Evolutionary conservation across 2,329 filamentous ascomycete species (phyloP), one percentile per base, ranked within the genome.

Genomic region (Elsinoe batatas): DNA sequence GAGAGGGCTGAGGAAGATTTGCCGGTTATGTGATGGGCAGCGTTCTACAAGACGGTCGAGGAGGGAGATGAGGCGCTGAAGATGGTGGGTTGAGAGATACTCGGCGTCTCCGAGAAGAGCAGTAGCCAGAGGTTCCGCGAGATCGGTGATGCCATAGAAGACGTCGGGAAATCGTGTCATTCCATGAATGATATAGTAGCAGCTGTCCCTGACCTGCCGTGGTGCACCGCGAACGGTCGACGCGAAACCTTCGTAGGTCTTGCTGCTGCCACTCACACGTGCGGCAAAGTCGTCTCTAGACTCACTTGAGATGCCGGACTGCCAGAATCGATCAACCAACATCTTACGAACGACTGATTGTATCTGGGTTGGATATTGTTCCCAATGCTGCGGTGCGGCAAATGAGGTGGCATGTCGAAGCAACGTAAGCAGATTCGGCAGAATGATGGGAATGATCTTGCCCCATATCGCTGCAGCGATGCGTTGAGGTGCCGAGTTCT

Each of bases 211-310:
- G 13, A 97, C 88, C 61, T 91, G 89, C 32, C 93, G 79, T 42
- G 97, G 83, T 2, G 91, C 86, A 1, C 91, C 91, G 54, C 93
- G 83, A 40, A 98, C 89, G 0, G 90, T 91, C 1, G 91, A 97
- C 5, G 91, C 91, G 60, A 98, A 87, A 0, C 93, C 93, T 70
- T 98, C 93, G 56, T 95, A 81, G 0, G 90, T 95, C 38, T 80
- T 81, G 70, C 90, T 95, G 56, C 93, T 95, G 32, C 89, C 87
- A 56, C 89, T 83, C 1, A 98, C 91, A 38, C 88, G 82, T 32
- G 89, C 87, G 69, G 96, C 97, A 68, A 98, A 98, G 57, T 97
- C 91, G 60, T 97, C 93, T 68, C 93, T 90, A 63, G 88, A 97
- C 22, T 95, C 93, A 59, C 85, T 87, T 0, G 93, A 97, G 51